A percentile compares a stretch with the other conserved stretches of the same genome.
These are phyloP conservation scores for Acacia confusa DNA, from an alignment of 306 rosid species.

Conservation along the genomic window DNA sequence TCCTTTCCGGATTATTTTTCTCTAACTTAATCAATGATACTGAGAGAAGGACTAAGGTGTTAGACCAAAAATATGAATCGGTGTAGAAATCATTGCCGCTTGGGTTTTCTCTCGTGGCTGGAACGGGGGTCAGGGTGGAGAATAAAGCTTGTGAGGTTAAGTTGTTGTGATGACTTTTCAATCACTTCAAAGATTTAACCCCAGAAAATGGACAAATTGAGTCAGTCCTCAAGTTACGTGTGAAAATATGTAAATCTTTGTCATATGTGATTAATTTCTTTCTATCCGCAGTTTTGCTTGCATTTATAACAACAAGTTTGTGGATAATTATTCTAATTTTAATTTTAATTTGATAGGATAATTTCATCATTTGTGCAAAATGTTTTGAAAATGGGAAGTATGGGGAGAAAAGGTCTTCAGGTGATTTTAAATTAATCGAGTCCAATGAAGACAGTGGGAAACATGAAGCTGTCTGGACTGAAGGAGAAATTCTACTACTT, in stretches of 20 bases:
- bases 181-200: background rate
- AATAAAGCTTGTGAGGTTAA: background rate
- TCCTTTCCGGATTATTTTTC: background rate
- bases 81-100: background rate
- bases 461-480: slow-evolving; percentile 69
- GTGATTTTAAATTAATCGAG: slow-evolving; percentile 57
- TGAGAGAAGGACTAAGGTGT: background rate
- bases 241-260: background rate
- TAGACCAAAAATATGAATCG: background rate
- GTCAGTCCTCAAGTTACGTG: background rate
- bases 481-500: slow-evolving; percentile 82
- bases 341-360: slow-evolving; percentile 55
- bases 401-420: slow-evolving; percentile 68
- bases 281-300: slow-evolving; percentile 3
- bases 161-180: background rate
- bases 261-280: background rate
- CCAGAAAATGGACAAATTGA: background rate
- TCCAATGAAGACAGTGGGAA: slow-evolving; percentile 42
- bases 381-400: slow-evolving; percentile 69
- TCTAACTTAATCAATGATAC: background rate
- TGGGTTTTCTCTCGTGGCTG: background rate
- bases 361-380: slow-evolving; percentile 53
- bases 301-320: background rate
- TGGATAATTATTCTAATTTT: slow-evolving; percentile 24
- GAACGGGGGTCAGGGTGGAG: background rate